Evolutionary conservation across 228 moss, liverwort and hornwort species (phyloP), one percentile per base, ranked within the genome.

Genomic region (Sphagnum fallax): DNA sequence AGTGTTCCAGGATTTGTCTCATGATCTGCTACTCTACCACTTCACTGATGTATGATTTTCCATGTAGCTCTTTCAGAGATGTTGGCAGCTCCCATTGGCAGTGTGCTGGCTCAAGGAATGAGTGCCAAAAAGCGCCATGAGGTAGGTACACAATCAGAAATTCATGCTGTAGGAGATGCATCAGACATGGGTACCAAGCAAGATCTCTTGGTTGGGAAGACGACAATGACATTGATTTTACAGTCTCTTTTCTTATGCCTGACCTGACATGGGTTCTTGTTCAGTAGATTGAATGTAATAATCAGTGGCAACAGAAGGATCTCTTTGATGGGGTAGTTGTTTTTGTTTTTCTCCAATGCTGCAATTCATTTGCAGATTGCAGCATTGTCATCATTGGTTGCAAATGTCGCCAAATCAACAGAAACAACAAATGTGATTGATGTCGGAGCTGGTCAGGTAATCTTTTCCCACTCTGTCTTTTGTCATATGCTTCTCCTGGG

Each of bases 371-470:
- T 76, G 78, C 85, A 88, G 85, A 85, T 82, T 70, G 72, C 68
- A 76, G 63, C 85, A 60, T 62, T 85, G 71, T 82, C 85, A 74
- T 77, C 80, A 10, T 62, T 80, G 52, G 75, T 80, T 65, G 78
- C 85, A 69, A 71, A 66, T 53, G 74, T 75, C 60, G 75, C 85
- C 60, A 74, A 78, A 69, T 70, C 59, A 11, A 78, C 70, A 70
- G 82, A 64, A 58, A 67, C 75, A 15, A 73, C 77, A 67, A 76
- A 80, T 62, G 76, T 85, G n/a, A 82, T 88, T 47, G 85, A 88
- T 63, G 85, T 88, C 50, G 88, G 88, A 77, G 88, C 85, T 75
- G 85, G 88, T 52, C 85, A 88, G 80, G 85, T 88, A 48, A 60
- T 75, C 55, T 55, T 64, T 12, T 10, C 51, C 69, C 60, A 6